Base-by-base conservation (phyloP, 257 asterid genomes). In the Ligustrum vulgare region DNA sequence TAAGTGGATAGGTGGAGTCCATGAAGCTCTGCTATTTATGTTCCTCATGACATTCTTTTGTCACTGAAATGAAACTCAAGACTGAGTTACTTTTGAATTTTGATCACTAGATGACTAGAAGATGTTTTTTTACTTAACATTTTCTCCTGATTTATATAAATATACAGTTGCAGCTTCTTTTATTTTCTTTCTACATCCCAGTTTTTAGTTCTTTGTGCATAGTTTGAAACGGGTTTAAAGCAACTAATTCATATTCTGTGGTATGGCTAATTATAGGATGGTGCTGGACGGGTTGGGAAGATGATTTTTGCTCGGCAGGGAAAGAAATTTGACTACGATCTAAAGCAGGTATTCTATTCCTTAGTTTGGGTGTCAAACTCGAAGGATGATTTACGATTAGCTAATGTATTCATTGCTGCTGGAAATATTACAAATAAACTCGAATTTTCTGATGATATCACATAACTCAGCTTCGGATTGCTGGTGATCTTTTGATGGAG, bases 401-500 rank as follows among this genome's bases (percentile, higher is more conserved):
- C 16, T 6, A 11, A 63, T 60, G 25, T 60, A 70, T 45, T 64
- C 36, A 25, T 25, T 60, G 3, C 25, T 60, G 35, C 34, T 60
- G 67, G 33, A 25, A 60, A 25, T 8, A 25, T 8, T 12, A 23
- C 35, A 8, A 72, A 47, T 60, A 64, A 25, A 69, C 51, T 20
- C 68, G 70, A 3, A 67, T 63, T 1, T 77, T 72, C 78, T 82
- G 72, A 67, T 65, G 47, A 60, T 75, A 65, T 72, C 28, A 45
- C 72, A 43, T 67, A 73, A 66, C 84, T 81, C 94, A 93, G 99
- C 98, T 95, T 67, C 81, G 99, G 85, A 87, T 93, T 78, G 80
- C 98, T 22, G 99, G 98, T 71, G 99, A 95, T 86, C 97, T 95
- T 75, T 79, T 95, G 67, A 91, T 95, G 98, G 97, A 95, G 88